Evolutionary conservation across 495 filamentous ascomycete genomes (phyloP), one percentile per base, ranked within the genome.

Genomic region (Aspergillus steynii): DNA sequence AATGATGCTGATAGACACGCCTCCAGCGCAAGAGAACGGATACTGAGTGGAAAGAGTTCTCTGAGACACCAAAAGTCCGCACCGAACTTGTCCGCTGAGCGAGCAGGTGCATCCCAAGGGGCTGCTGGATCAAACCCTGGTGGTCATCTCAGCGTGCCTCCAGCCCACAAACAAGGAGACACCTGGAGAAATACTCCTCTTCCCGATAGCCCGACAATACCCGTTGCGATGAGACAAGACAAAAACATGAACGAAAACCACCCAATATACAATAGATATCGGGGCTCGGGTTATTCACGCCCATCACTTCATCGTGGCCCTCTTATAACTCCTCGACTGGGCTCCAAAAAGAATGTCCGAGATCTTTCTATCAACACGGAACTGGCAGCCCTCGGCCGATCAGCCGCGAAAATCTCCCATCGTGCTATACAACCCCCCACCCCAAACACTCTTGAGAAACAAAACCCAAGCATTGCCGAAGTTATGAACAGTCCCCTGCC

Each of bases 301-400:
- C 65, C 50, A 14, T 2, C 64, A 20, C 62, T 52, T 47, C 29
- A 28, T 12, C 52, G 27, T 7, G 29, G n/a, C 20, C 45, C 50
- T 2, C 28, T 51, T 27, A 61, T 29, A 34, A 65, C 63, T 5
- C 55, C 64, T 29, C 68, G 68, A 3, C 42, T 55, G 6, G 32
- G 58, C 10, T 70, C 71, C 20, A 74, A 68, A 53, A 77, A 73
- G 65, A 81, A 81, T 47, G 71, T 75, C 4, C 70, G 72, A 49
- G 76, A 79, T 50, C 76, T 80, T 27, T 79, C 74, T 1, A 80
- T 81, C 50, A 74, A 81, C 53, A 77, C 74, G 14, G 64, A 75
- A 64, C 54, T 80, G 53, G 76, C 78, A 26, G 47, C 72, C 25
- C 59, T 61, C 28, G 70, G 71, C 45, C 67, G 60, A 12, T 55